Base-by-base conservation (phyloP, 2,329 filamentous ascomycete species). In the Claviceps sp. region DNA sequence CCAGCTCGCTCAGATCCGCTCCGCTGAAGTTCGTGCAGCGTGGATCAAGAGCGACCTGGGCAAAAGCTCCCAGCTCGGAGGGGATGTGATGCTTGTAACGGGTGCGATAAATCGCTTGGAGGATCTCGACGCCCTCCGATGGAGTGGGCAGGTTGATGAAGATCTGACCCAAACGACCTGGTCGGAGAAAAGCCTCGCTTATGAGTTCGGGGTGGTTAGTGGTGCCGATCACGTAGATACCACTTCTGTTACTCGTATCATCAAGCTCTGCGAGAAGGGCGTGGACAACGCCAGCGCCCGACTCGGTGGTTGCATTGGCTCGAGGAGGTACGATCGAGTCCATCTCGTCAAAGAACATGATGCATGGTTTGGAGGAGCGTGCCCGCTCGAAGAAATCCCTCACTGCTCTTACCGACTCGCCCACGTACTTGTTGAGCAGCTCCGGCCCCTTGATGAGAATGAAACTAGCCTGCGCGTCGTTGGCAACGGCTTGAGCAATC, bases 371-470 rank as follows among this genome's bases (percentile, higher is more conserved):
- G 7, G 86, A 91, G 1, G 86, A 86, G 49, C 90, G 81, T 1
- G 93, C 93, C 16, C 91, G 84, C 57, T 84, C 81, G 67, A 98
- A 98, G 0, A 97, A 85, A 65, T 95, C 89, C 22, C 93, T 83
- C 1, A 98, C 86, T 0, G 90, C 88, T 11, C 91, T 85, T 70
- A 98, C 93, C 6, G 88, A 94, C 68, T 98, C 93, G 58, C 93
- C 93, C 9, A 98, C 90, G 65, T 91, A 98, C 69, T 97, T 98
- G 74, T 97, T 97, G 46, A 98, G 78, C 9, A 98, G 75, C 65
- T 98, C 93, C 0, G 93, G 93, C 0, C 93, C 93, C 68, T 96
- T 96, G 69, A 98, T 89, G 50, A 89, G 89, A 68, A 98, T 98
- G 72, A 98, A 98, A 68, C 95, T 97, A 47, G 93, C 93, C 65